Conservation (phyloP, 306 rosid species). For the Lathyrus tuberosus region DNA sequence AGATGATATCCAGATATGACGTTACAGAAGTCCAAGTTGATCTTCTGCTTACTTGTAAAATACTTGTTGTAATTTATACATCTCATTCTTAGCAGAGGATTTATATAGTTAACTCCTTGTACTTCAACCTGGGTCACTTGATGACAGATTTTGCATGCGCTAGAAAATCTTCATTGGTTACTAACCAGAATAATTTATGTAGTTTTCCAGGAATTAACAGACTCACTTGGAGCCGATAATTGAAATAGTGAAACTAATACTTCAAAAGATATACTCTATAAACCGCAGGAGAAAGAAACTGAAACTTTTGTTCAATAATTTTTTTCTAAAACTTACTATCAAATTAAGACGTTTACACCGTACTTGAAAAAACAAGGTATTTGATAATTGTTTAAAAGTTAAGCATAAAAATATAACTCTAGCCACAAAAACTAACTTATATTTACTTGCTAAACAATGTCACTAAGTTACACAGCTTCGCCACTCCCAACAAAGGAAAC, state of each 20-base stretch:
- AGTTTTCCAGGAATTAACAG: constrained; percentile 8
- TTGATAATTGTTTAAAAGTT: too few species aligned
- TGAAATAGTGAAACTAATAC: background rate
- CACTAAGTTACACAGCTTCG: background rate
- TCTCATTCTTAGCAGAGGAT: constrained; percentile 36
- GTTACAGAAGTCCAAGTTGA: constrained; percentile 28
- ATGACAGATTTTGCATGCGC: constrained; percentile 30
- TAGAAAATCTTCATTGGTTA: constrained; percentile 21
- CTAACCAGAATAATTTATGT: constrained; percentile 8
- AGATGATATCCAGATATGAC: constrained; percentile 87
- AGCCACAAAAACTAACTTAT: too few species aligned
- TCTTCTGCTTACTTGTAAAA: constrained; percentile 26
- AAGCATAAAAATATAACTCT: too few species aligned
- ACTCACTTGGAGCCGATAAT: background rate
- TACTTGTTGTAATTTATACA: constrained; percentile 43
- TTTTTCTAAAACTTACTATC: background rate
- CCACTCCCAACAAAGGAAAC: background rate
- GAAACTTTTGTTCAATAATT: background rate
- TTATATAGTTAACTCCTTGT: constrained; percentile 23
- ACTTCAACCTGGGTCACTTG: constrained; percentile 3
- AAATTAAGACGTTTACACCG: too few species aligned
- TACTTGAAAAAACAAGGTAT: too few species aligned
- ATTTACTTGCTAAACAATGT: background rate
- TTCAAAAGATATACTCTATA: background rate
- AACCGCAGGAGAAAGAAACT: background rate